A percentile compares a stretch with the other conserved stretches of the same genome.
Evolutionary conservation across 2,329 filamentous ascomycete genomes (phyloP).

Genomic region (Colletotrichum limetticola): DNA sequence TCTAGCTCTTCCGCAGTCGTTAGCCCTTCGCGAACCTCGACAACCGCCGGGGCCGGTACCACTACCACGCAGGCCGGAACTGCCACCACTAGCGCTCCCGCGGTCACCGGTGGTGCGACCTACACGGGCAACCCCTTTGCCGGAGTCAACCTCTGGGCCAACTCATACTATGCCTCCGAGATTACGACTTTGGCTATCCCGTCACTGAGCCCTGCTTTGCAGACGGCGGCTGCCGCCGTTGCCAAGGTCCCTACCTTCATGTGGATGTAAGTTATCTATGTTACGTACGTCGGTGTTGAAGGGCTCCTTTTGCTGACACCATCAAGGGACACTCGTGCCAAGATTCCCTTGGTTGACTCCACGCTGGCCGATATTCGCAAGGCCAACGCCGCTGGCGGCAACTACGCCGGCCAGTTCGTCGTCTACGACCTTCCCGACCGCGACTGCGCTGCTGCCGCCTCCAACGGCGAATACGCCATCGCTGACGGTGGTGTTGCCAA

Average conservation of each 20-base stretch:
- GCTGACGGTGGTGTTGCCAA: conserved; percentile 61
- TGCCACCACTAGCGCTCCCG: conserved; percentile 39
- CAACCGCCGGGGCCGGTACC: conserved; percentile 34
- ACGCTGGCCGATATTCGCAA: conserved; percentile 57
- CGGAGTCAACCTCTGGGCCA: conserved; percentile 62
- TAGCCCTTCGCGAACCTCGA: conserved; percentile 52
- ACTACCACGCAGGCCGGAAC: conserved; percentile 37
- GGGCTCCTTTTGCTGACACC: conserved; percentile 26
- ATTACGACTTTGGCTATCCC: conserved; percentile 69
- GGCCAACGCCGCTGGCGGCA: conserved; percentile 48
- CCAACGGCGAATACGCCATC: conserved; percentile 66
- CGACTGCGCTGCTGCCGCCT: conserved; percentile 67
- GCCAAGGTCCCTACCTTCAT: conserved; percentile 64
- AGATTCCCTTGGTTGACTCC: conserved; percentile 57
- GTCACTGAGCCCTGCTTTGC: conserved; percentile 65
- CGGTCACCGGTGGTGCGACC: conserved; percentile 48
- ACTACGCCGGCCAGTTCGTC: conserved; percentile 61
- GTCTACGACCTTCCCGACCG: conserved; percentile 69
- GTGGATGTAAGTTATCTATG: conserved; percentile 55
- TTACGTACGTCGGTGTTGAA: conserved; percentile 19
- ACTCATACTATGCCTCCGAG: conserved; percentile 66
- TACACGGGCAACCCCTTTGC: conserved; percentile 66
- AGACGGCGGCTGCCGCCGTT: conserved; percentile 61
- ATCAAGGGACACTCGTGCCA: conserved; percentile 58
- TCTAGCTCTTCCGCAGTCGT: conserved; percentile 38